Conservation (phyloP, 2,329 filamentous ascomycete species). For the Colletotrichum brevisporum region DNA sequence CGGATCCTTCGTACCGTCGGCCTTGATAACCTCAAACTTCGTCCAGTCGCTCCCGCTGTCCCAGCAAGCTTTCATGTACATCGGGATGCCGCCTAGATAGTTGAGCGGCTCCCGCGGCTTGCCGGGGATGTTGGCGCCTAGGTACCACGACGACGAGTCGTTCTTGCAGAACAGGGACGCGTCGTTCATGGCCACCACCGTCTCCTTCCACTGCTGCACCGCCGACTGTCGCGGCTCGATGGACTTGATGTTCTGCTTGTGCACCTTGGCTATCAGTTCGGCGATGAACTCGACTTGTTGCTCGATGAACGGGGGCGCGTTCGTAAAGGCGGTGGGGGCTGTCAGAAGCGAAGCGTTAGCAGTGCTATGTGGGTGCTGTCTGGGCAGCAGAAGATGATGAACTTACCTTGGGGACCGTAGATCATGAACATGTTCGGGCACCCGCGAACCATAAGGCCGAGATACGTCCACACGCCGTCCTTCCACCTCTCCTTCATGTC, state of each 20-base stretch:
- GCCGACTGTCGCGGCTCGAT: slow-evolving; percentile 40
- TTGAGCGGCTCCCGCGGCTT: slow-evolving; percentile 43
- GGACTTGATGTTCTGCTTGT: slow-evolving; percentile 20
- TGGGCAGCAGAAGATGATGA: background rate
- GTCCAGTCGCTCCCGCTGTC: slow-evolving; percentile 26
- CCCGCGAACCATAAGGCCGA: slow-evolving; percentile 43
- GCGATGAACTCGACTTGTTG: slow-evolving; percentile 41
- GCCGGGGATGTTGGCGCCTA: slow-evolving; percentile 45
- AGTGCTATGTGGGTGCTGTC: background rate
- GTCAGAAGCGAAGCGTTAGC: background rate
- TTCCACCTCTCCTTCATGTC: slow-evolving; percentile 51
- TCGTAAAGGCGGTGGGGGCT: slow-evolving; percentile 43
- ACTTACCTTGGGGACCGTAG: slow-evolving; percentile 44
- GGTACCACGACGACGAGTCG: slow-evolving; percentile 43
- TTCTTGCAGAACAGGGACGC: slow-evolving; percentile 39
- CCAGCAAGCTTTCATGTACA: slow-evolving; percentile 38
- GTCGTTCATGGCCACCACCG: slow-evolving; percentile 38
- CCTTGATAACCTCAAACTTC: slow-evolving; percentile 13
- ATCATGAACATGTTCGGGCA: slow-evolving; percentile 45
- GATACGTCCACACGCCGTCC: slow-evolving; percentile 48
- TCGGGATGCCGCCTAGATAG: slow-evolving; percentile 39
- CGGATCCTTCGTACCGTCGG: background rate
- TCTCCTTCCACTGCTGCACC: slow-evolving; percentile 38
- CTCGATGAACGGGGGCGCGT: slow-evolving; percentile 39
- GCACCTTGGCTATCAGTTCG: slow-evolving; percentile 35